These are phyloP conservation scores for Salix purpurea DNA, from an alignment of 345 rosid species.

Conservation along the genomic window DNA sequence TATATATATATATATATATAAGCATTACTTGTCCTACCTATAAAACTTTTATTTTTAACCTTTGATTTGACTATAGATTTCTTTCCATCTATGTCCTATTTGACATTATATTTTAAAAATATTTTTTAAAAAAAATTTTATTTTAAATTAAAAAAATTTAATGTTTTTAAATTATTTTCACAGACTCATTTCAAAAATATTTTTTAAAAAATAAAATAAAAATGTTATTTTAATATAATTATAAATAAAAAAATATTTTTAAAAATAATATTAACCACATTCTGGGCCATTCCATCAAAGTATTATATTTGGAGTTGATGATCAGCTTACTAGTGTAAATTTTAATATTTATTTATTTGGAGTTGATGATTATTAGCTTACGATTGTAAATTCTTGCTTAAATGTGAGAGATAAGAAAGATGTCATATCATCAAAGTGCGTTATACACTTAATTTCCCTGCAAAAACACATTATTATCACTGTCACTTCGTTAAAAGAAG, in stretches of 20 bases:
- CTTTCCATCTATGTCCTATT: not conserved
- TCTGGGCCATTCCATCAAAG: no score
- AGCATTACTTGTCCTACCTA: not conserved
- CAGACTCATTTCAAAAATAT: not conserved
- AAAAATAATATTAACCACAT: no score
- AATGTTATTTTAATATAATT: no score
- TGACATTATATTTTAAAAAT: no score
- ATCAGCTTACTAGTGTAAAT: not conserved
- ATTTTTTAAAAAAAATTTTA: no score
- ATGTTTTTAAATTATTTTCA: no score
- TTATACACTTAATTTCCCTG: not conserved
- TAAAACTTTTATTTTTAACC: not conserved
- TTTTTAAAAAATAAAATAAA: no score
- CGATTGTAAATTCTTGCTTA: not conserved
- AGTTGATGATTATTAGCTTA: not conserved
- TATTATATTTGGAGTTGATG: not conserved
- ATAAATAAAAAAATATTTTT: no score
- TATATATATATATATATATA: no score
- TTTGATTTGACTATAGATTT: not conserved
- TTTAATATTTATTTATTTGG: not conserved
- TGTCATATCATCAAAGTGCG: not conserved
- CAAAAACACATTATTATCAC: not conserved
- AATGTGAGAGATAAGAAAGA: not conserved
- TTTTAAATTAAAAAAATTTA: no score
- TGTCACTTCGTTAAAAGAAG: not conserved